Base-by-base conservation (phyloP, 257 asterid species). In the Primulina tabacum region DNA sequence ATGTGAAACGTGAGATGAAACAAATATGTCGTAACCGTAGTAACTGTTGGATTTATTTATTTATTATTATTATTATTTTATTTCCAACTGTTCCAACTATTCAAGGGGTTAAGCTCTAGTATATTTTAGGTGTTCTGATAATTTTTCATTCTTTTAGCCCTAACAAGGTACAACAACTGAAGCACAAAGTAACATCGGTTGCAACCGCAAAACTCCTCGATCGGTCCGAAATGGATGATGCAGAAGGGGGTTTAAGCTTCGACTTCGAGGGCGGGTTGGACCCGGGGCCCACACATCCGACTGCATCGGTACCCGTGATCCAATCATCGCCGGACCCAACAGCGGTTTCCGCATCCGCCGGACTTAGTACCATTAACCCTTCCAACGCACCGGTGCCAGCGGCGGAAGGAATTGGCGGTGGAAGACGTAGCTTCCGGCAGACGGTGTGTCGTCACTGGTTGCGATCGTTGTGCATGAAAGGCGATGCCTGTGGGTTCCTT, bases 381-480 rank as follows among this genome's bases (percentile, higher is more conserved):
- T 12, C 78, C 7, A 71, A 75, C 8, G 80, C 69, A 1, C 80
- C 79, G n/a, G 55, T 17, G 62, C 89, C 74, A 71, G 53, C 71
- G 55, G 12, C 83, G 58, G 87, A 70, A 17, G 84, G 83, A 33
- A 55, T 58, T 38, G 78, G 67, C 65, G 58, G 78, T 56, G 70
- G 78, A 16, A 77, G 92, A 77, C 82, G 97, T 63, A 92, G 97
- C 80, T 90, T 85, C 80, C 75, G 97, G 61, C 95, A 91, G 85
- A 91, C 97, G 12, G 96, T 91, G 37, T 91, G 96, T 79, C 85
- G 97, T 60, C 97, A 91, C 79, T 91, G 93, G 96, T 79, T 91
- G 67, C 83, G 95, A 71, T 88, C 93, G 6, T 80, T 91, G 69
- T 89, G 97, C 60, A 91, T 89, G 96, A 89, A 89, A 71, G 97